Evolutionary conservation across 345 rosid species (phyloP), one percentile per base, ranked within the genome.

Genomic region (Salix brachista): DNA sequence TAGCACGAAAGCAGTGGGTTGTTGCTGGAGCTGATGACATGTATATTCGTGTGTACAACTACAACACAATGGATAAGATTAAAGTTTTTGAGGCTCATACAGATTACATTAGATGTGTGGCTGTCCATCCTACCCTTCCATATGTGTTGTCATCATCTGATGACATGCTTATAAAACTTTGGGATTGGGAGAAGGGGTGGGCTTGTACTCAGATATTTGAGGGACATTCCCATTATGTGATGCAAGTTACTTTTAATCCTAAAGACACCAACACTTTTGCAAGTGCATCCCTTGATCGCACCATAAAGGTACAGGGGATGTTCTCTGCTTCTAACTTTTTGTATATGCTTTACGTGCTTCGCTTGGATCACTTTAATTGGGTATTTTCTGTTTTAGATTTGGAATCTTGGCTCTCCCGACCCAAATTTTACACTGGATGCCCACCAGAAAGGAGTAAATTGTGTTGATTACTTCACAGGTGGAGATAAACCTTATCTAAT

Each of bases 101-200:
- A 28, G 99, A 96, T 83, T 96, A 87, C 89, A 94, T 96, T 75
- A 89, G 99, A 81, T 91, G 97, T 60, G 90, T 96, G 80, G 90
- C 97, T 58, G 94, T 94, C 78, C 99, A 96, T 83, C 99, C 98
- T 62, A 91, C 90, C 11, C 91, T 89, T 78, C 98, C 99, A 6
- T 92, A 88, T 78, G 92, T 96, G 84, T 77, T 96, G 83, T 94
- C 99, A 65, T 86, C 97, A 44, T 96, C 99, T 34, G 99, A 96
- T 90, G 99, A 96, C 86, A 96, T 91, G 97, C 97, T 92, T 80
- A 91, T 96, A 69, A 96, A 96, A 85, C 94, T 96, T 77, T 96
- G 99, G 99, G 98, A 96, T 79, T 96, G 99, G 99, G 99, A 96
- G 81, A 94, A 94, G 83, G 94, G 92, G 77, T 96, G 99, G 99